Evolutionary conservation across 2,329 filamentous ascomycete species (phyloP).

Genomic region (Orbilia blumenaviensis): DNA sequence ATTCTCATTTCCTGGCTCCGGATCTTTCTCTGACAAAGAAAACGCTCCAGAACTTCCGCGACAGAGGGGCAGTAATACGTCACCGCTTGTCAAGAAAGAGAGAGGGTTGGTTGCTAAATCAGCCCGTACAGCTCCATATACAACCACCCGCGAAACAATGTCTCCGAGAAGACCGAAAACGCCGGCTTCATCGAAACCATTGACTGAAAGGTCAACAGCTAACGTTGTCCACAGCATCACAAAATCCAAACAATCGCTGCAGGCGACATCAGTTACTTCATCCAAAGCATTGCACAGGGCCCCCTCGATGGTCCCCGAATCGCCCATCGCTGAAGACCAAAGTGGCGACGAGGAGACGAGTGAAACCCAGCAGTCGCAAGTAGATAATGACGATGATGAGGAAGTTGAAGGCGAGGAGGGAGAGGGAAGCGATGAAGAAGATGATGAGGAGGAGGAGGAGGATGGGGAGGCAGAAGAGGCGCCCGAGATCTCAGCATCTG

Average conservation of each 20-base stretch:
- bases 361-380: background rate
- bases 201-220: background rate
- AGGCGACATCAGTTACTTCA: slow-evolving; percentile 2
- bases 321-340: slow-evolving; percentile 14
- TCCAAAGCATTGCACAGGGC: slow-evolving; percentile 27
- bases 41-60: slow-evolving; percentile 29
- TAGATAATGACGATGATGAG: background rate
- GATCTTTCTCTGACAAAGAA: slow-evolving; percentile 51
- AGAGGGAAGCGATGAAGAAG: background rate
- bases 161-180: slow-evolving; percentile 1
- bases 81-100: slow-evolving; percentile 46
- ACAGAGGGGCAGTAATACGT: slow-evolving; percentile 22
- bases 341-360: background rate
- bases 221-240: background rate
- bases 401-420: slow-evolving; percentile 16
- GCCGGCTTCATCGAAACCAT: background rate
- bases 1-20: slow-evolving; percentile 12
- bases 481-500: slow-evolving; percentile 26
- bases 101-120: slow-evolving; percentile 31
- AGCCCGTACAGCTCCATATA: slow-evolving; percentile 27
- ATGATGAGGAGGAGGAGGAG: background rate
- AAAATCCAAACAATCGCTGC: slow-evolving; percentile 1
- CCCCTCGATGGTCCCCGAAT: slow-evolving; percentile 24
- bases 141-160: slow-evolving; percentile 10
- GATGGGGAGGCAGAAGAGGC: background rate